Evolutionary conservation across 2,329 filamentous ascomycete species (phyloP), one percentile per base, ranked within the genome.

Genomic region (Monosporascus sp.): DNA sequence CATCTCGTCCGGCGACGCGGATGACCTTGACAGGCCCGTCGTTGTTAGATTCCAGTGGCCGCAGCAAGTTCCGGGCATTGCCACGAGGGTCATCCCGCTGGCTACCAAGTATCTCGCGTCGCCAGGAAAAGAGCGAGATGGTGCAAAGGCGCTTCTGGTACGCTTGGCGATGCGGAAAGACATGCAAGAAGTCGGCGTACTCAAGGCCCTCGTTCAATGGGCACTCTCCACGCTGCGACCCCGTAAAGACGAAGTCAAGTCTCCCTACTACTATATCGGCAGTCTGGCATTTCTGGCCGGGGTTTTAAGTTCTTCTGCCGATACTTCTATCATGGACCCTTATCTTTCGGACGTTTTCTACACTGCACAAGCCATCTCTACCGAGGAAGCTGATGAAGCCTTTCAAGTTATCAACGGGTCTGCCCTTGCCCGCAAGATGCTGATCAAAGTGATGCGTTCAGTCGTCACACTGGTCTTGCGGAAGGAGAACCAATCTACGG

Each of bases 101-200:
- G 89, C 85, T 6, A 73, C 90, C 51, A 78, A 81, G 52, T 89
- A 90, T 64, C 79, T 97, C 17, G 75, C 81, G 6, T 83, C 82
- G 1, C 80, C 93, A 0, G 90, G 92, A 0, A 97, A 96, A 63
- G 93, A 97, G 66, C 83, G 89, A 53, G 90, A 94, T 69, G 90
- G 91, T 9, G 92, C 94, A n/a, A 90, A 87, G 54, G 78, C 83
- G 2, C 76, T 97, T 24, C 76, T 99, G 7, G 89, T 96, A 18
- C 82, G 91, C 46, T 76, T 97, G 46, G 83, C 86, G n/a, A 84
- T 92, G 67, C 83, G 94, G 17, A 84, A 83, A 47, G 94, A 99
- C 67, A 96, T 97, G 90, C 89, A 93, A 69, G 75, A 81, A 49
- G 72, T 92, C 9, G 84, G 87, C 0, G 74, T 97, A 3, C 75